phyloP scores from a whole-genome alignment of 306 rosid species.

The Cucumis hystrix region DNA sequence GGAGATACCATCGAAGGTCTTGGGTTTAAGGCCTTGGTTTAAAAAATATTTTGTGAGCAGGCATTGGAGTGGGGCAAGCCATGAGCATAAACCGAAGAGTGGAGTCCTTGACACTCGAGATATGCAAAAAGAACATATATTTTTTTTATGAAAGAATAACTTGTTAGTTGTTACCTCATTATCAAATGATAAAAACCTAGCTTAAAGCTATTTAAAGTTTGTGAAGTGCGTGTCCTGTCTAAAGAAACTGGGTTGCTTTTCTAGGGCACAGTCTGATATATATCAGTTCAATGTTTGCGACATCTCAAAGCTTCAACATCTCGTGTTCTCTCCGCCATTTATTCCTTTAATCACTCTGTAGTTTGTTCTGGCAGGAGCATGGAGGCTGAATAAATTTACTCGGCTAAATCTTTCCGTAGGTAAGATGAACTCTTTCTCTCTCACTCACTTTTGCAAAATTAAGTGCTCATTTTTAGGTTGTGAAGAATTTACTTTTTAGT shows the following conservation, averaged over 20 bases:
- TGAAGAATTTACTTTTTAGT: not conserved
- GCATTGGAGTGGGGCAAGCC: not conserved
- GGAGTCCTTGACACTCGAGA: not conserved
- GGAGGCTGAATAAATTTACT: conserved; percentile 26
- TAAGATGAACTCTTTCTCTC: conserved; percentile 15
- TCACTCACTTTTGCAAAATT: not conserved
- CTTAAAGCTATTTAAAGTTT: not conserved
- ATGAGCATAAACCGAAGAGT: not conserved
- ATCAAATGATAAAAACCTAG: not conserved
- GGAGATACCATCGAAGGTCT: not conserved
- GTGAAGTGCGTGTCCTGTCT: not conserved
- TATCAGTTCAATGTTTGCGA: not conserved
- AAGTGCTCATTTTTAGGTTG: not conserved
- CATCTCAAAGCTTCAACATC: not conserved
- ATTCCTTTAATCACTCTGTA: not conserved
- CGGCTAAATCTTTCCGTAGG: conserved; percentile 36
- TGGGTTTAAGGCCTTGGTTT: not conserved
- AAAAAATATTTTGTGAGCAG: not conserved
- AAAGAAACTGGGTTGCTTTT: not conserved
- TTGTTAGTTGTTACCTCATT: not conserved
- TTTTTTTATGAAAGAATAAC: not conserved
- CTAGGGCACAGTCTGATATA: not conserved
- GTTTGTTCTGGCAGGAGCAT: conserved; percentile 42
- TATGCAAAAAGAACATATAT: not conserved
- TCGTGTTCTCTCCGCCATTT: not conserved